These are phyloP conservation scores for Eucommia ulmoides DNA, from an alignment of 257 asterid genomes.

Conservation along the genomic window DNA sequence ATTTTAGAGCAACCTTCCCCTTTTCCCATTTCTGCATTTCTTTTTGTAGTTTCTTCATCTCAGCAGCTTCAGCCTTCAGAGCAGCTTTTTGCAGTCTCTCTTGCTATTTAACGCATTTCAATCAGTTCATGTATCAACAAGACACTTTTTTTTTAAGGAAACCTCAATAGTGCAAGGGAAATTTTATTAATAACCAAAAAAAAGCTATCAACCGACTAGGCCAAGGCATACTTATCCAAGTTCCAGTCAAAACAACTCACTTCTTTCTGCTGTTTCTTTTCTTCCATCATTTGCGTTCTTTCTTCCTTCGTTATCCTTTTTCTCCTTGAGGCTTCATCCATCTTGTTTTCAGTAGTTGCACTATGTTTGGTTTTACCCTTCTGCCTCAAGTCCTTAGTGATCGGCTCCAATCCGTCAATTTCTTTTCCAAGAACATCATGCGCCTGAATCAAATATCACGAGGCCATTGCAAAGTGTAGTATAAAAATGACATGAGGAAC, in stretches of 20 bases:
- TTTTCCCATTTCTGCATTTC: conserved; percentile 89
- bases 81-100: conserved; percentile 78
- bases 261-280: conserved; percentile 65
- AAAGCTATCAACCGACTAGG: too few relatives aligned
- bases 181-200: too few relatives aligned
- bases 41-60: conserved; percentile 47
- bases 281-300: conserved; percentile 58
- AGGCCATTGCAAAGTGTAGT: conserved; percentile 8
- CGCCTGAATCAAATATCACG: conserved; percentile 33
- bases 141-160: not conserved
- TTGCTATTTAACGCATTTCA: conserved; percentile 33
- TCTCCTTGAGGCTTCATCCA: conserved; percentile 28
- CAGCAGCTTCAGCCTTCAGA: conserved; percentile 79
- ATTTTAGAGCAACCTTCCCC: conserved; percentile 72
- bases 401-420: conserved; percentile 18
- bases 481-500: conserved; percentile 7
- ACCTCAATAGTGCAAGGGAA: not conserved
- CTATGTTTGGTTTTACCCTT: conserved; percentile 23
- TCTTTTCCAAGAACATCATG: conserved; percentile 18
- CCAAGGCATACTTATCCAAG: too few relatives aligned
- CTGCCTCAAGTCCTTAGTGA: conserved; percentile 15
- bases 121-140: conserved; percentile 9
- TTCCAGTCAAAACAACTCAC: conserved; percentile 23
- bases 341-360: conserved; percentile 18
- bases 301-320: conserved; percentile 63